These are phyloP conservation scores for Allomyces macrogynus DNA, from an alignment of 192 early-diverging fungal species.

Conservation along the genomic window DNA sequence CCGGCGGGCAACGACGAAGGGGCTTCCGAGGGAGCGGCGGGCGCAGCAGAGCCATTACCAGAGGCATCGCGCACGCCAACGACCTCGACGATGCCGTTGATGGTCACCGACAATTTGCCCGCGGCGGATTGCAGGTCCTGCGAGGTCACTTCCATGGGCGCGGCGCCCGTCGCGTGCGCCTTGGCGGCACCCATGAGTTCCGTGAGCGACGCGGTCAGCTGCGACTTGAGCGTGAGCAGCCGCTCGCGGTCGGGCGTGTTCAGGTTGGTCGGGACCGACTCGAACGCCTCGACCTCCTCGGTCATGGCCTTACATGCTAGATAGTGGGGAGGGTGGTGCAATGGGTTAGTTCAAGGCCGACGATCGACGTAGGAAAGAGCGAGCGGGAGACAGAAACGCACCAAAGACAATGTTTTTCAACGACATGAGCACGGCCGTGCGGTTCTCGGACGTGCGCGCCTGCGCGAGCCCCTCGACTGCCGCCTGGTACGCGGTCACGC, in stretches of 20 bases:
- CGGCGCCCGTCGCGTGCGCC: slow-evolving; percentile 49
- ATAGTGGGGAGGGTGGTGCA: too few species aligned
- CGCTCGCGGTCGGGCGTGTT: slow-evolving; percentile 25
- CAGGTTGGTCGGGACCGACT: slow-evolving; percentile 20
- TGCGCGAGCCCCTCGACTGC: background rate
- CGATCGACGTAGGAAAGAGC: too few species aligned
- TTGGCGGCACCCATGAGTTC: slow-evolving; percentile 54
- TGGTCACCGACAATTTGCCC: slow-evolving; percentile 47
- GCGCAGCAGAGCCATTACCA: background rate
- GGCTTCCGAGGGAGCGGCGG: slow-evolving; percentile 6
- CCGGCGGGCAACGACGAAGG: slow-evolving; percentile 10
- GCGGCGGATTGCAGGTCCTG: slow-evolving; percentile 57
- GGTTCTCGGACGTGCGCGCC: slow-evolving; percentile 27
- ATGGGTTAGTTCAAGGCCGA: too few species aligned
- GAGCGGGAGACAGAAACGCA: too few species aligned
- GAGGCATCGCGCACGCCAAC: slow-evolving; percentile 29
- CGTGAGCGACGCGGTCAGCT: slow-evolving; percentile 39
- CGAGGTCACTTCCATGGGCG: slow-evolving; percentile 32
- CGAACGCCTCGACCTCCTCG: slow-evolving; percentile 55
- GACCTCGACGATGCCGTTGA: slow-evolving; percentile 41
- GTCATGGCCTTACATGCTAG: slow-evolving; percentile 55
- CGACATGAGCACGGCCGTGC: slow-evolving; percentile 52
- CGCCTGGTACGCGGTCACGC: slow-evolving; percentile 1
- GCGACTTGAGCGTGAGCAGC: slow-evolving; percentile 31
- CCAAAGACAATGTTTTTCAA: slow-evolving; percentile 61